Conservation (phyloP, 176 grass and related monocot species). For the Bothriochloa decipiens region DNA sequence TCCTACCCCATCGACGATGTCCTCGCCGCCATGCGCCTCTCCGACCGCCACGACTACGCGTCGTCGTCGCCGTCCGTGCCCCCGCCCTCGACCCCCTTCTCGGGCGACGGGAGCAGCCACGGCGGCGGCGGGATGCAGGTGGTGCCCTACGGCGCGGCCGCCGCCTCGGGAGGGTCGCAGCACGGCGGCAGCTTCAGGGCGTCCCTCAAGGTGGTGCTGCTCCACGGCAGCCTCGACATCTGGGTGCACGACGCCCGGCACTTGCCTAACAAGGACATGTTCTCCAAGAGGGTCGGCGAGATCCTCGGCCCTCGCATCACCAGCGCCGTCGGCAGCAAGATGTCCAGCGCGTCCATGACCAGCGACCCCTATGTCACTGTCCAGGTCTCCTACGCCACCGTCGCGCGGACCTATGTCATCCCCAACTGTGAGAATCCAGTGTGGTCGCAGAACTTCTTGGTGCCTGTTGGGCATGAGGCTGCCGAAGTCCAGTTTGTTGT, state of each 20-base stretch:
- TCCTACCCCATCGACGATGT: conserved; percentile 62
- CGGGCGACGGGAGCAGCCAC: conserved; percentile 31
- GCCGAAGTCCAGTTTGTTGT: conserved; percentile 77
- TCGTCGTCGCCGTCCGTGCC: conserved; percentile 34
- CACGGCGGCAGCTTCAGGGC: conserved; percentile 33
- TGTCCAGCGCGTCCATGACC: conserved; percentile 51
- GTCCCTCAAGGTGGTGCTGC: conserved; percentile 81
- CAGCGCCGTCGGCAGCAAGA: conserved; percentile 49
- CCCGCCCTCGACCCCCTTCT: conserved; percentile 35
- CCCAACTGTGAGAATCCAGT: conserved; percentile 78
- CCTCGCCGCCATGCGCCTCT: conserved; percentile 59
- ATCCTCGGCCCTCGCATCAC: conserved; percentile 52
- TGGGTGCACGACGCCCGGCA: conserved; percentile 63
- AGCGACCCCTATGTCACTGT: conserved; percentile 87
- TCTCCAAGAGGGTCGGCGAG: conserved; percentile 69
- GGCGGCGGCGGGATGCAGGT: conserved; percentile 46
- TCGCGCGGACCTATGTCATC: conserved; percentile 74
- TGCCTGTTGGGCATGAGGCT: conserved; percentile 69
- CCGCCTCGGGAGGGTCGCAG: conserved; percentile 1
- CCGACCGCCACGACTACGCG: conserved; percentile 37
- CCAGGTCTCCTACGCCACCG: conserved; percentile 48
- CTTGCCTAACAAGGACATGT: conserved; percentile 87
- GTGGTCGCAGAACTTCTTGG: conserved; percentile 77
- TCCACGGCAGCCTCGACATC: conserved; percentile 82
- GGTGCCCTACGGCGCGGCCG: conserved; percentile 37